Evolutionary conservation across 306 rosid genomes (phyloP).

Genomic region (Vigna radiata): DNA sequence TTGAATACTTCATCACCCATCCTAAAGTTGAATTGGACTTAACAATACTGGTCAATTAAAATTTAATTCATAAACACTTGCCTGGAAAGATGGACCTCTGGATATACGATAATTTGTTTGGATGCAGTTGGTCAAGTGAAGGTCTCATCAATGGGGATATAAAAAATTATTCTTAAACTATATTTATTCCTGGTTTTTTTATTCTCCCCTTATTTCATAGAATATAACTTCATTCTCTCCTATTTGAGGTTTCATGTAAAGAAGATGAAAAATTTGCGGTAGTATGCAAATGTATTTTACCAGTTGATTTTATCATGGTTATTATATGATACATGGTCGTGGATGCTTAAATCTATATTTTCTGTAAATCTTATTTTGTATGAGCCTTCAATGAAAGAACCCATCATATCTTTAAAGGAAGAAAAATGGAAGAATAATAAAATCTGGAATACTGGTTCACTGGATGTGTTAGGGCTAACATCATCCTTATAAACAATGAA

Average conservation of each 20-base stretch:
- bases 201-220: background rate
- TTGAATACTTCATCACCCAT: background rate
- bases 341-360: constrained; percentile 9
- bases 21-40: constrained; percentile 9
- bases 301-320: constrained; percentile 19
- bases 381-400: constrained; percentile 19
- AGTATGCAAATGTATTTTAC: constrained; percentile 8
- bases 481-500: background rate
- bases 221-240: background rate
- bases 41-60: background rate
- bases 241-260: background rate
- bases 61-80: background rate
- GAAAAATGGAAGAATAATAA: background rate
- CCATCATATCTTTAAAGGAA: background rate
- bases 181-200: background rate
- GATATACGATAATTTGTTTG: constrained; percentile 1
- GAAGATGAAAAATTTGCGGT: background rate
- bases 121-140: constrained; percentile 9
- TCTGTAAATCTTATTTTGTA: constrained; percentile 13
- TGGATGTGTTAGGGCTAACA: constrained; percentile 19
- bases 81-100: constrained; percentile 16
- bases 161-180: background rate
- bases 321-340: constrained; percentile 11
- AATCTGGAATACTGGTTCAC: constrained; percentile 29
- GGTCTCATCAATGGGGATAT: constrained; percentile 20